Conservation (phyloP, 768 basidiomycete species). For the Imleria badia region DNA sequence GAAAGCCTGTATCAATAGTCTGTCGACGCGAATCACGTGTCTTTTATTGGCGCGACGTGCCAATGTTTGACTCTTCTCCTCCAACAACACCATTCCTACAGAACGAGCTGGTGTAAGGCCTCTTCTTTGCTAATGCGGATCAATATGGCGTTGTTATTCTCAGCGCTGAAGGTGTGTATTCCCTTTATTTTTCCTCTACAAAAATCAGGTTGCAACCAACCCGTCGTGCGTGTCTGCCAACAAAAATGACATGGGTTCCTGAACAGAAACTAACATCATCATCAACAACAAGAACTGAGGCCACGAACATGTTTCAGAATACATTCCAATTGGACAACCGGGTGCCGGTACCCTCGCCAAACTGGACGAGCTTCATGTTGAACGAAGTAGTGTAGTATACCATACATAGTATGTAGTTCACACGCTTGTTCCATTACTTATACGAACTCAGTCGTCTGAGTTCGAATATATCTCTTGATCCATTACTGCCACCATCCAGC, state of each 20-base stretch:
- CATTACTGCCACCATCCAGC: no score
- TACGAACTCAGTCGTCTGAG: no score
- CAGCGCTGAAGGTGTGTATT: no score
- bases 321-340: slow-evolving; percentile 66
- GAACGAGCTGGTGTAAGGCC: slow-evolving; percentile 74
- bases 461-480: no score
- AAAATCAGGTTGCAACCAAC: no score
- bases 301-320: slow-evolving; percentile 73
- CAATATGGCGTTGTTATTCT: no score
- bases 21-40: slow-evolving; percentile 7
- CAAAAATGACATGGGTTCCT: background rate
- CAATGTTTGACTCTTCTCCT: slow-evolving; percentile 25
- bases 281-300: slow-evolving; percentile 61
- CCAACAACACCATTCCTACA: slow-evolving; percentile 55
- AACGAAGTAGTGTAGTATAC: no score
- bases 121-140: background rate
- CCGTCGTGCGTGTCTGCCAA: background rate
- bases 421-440: no score
- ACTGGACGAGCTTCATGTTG: slow-evolving; percentile 58
- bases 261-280: slow-evolving; percentile 64
- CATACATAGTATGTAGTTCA: no score
- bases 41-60: slow-evolving; percentile 27
- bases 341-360: slow-evolving; percentile 65
- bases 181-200: no score
- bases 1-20: slow-evolving; percentile 13